phyloP scores from a whole-genome alignment of 192 early-diverging fungal species.

The Gamsiella multidivaricata region DNA sequence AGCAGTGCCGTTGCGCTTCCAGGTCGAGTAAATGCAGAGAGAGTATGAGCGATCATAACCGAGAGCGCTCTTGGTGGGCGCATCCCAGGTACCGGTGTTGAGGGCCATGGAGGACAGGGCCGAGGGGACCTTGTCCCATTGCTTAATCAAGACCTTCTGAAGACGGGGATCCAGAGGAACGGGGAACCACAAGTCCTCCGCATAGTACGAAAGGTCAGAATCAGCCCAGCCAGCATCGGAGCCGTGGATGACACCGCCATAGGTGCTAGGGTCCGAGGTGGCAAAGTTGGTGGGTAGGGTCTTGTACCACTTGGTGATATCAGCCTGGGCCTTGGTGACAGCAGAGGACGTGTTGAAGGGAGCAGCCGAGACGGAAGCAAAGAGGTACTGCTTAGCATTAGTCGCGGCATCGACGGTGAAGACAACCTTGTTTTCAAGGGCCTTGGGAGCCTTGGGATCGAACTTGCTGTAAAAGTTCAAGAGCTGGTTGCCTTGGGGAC shows the following conservation, averaged over 20 bases:
- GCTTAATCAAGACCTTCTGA: constrained; percentile 34
- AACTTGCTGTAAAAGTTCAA: constrained; percentile 46
- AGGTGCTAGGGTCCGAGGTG: constrained; percentile 40
- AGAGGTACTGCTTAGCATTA: constrained; percentile 46
- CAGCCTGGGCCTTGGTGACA: constrained; percentile 37
- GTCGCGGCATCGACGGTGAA: constrained; percentile 38
- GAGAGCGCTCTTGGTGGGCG: constrained; percentile 37
- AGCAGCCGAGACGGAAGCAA: constrained; percentile 42
- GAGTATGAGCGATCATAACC: constrained; percentile 50
- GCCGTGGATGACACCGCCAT: constrained; percentile 38
- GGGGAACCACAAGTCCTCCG: constrained; percentile 48
- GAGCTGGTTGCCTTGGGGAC: constrained; percentile 32
- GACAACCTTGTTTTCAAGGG: constrained; percentile 49
- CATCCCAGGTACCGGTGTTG: constrained; percentile 54
- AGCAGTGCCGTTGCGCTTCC: constrained; percentile 52
- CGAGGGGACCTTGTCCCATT: constrained; percentile 55
- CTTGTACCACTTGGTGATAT: constrained; percentile 50
- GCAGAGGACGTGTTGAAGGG: constrained; percentile 44
- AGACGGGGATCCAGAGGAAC: constrained; percentile 36
- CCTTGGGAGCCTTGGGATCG: constrained; percentile 46
- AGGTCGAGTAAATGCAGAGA: constrained; percentile 45
- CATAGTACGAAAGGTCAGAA: constrained; percentile 43
- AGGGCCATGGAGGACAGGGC: constrained; percentile 47
- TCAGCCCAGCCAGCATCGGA: constrained; percentile 38
- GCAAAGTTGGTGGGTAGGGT: constrained; percentile 47